A percentile compares a stretch with the other conserved stretches of the same genome.
These are phyloP conservation scores for Gloeophyllum trabeum DNA, from an alignment of 768 basidiomycete genomes.

Conservation along the genomic window DNA sequence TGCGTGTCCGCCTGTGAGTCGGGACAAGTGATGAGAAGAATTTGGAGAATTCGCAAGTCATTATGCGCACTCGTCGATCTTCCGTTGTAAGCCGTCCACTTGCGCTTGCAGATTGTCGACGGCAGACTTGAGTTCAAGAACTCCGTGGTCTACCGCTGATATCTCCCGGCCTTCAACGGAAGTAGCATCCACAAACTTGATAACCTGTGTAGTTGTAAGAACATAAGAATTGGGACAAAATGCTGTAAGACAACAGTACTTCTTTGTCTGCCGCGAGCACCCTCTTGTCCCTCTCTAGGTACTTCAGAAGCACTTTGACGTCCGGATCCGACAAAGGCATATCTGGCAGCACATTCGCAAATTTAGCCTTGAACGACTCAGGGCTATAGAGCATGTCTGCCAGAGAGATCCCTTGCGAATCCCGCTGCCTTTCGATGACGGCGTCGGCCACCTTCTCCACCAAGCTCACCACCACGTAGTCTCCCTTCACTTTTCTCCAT, in stretches of 20 bases:
- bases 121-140: slow-evolving; percentile 70
- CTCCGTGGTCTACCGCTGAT: slow-evolving; percentile 71
- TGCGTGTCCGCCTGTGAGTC: slow-evolving; percentile 44
- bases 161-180: slow-evolving; percentile 34
- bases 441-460: slow-evolving; percentile 57
- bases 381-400: slow-evolving; percentile 52
- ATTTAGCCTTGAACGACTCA: slow-evolving; percentile 49
- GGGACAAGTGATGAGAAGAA: not conserved
- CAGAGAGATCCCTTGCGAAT: slow-evolving; percentile 29
- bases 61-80: slow-evolving; percentile 57
- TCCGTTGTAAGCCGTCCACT: slow-evolving; percentile 52
- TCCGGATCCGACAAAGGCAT: slow-evolving; percentile 50
- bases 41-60: not conserved
- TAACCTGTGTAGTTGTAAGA: slow-evolving; percentile 37
- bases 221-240: not conserved
- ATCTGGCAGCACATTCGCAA: slow-evolving; percentile 32
- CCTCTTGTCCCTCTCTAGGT: slow-evolving; percentile 65
- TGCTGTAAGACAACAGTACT: too few relatives aligned
- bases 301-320: slow-evolving; percentile 59
- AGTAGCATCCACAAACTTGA: slow-evolving; percentile 58
- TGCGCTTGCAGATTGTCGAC: slow-evolving; percentile 58
- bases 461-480: slow-evolving; percentile 57
- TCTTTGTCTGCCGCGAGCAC: slow-evolving; percentile 55
- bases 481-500: slow-evolving; percentile 53
- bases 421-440: slow-evolving; percentile 32